These are phyloP conservation scores for Eutypella sp. DNA, from an alignment of 2,329 filamentous ascomycete genomes.

Conservation along the genomic window DNA sequence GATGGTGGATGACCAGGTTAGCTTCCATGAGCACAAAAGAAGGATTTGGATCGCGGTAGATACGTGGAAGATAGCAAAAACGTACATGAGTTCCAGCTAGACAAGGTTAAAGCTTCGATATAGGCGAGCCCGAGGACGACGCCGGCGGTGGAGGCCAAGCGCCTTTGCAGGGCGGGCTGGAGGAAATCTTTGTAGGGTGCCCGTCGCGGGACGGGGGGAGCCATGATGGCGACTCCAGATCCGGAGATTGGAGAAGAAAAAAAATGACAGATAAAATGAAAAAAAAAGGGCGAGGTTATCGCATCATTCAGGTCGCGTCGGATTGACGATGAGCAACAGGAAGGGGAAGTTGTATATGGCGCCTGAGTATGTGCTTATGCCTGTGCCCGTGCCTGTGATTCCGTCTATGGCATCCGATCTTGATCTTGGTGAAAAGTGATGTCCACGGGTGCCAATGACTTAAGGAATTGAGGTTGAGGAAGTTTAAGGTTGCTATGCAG, in stretches of 20 bases:
- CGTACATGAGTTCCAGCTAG: constrained; percentile 65
- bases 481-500: constrained; percentile 12
- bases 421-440: too few relatives aligned
- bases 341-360: too few relatives aligned
- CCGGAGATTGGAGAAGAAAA: too few relatives aligned
- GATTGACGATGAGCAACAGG: too few relatives aligned
- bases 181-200: constrained; percentile 80
- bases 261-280: too few relatives aligned
- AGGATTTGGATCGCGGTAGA: neutral
- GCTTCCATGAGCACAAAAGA: neutral
- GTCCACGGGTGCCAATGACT: too few relatives aligned
- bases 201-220: constrained; percentile 49
- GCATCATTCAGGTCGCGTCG: neutral
- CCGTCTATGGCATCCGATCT: too few relatives aligned
- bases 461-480: neutral
- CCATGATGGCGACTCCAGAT: constrained; percentile 47
- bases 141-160: constrained; percentile 74
- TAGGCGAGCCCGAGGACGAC: constrained; percentile 70
- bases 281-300: too few relatives aligned
- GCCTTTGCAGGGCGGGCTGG: constrained; percentile 79
- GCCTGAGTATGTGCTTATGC: too few relatives aligned
- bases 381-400: too few relatives aligned
- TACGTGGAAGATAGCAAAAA: constrained; percentile 13
- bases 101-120: constrained; percentile 63
- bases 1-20: too few relatives aligned